Evolutionary conservation across 805 yeast species (phyloP).

Genomic region (Torulaspora gathmanii): DNA sequence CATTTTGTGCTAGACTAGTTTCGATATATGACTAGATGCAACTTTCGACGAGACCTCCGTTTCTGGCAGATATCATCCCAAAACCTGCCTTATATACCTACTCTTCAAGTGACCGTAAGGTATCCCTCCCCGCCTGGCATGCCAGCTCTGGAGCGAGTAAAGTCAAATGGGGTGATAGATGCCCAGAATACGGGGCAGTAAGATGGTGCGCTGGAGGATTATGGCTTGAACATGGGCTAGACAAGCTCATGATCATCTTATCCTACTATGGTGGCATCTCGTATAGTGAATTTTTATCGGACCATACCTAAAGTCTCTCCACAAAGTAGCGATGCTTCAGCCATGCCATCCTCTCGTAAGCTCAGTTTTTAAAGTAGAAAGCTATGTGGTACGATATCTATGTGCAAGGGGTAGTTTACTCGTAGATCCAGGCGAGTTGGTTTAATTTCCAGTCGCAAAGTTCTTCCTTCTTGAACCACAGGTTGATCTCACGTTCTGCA

Average conservation of each 20-base stretch:
- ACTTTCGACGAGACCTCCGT: background rate
- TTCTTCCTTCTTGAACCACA: slow-evolving; percentile 99
- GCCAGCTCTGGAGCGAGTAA: no score
- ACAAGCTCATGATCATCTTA: no score
- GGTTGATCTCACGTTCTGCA: slow-evolving; percentile 90
- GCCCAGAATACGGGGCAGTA: no score
- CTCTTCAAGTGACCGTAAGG: no score
- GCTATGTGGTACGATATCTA: background rate
- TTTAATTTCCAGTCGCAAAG: slow-evolving; percentile 87
- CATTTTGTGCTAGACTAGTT: slow-evolving; percentile 2
- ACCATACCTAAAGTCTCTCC: slow-evolving; percentile 1
- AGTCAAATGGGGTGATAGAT: no score
- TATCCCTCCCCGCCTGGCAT: no score
- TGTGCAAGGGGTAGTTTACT: slow-evolving; percentile 43
- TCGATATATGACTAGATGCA: background rate
- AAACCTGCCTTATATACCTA: no score
- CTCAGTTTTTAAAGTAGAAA: background rate
- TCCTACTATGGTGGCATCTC: background rate
- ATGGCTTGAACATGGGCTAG: no score
- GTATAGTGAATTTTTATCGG: background rate
- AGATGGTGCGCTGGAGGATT: no score
- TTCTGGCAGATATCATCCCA: no score
- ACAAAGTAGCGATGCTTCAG: slow-evolving; percentile 1
- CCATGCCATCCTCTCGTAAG: background rate
- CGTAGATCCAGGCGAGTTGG: slow-evolving; percentile 87